Evolutionary conservation across 257 asterid genomes (phyloP), one percentile per base, ranked within the genome.

Genomic region (Linderniella brevidens): DNA sequence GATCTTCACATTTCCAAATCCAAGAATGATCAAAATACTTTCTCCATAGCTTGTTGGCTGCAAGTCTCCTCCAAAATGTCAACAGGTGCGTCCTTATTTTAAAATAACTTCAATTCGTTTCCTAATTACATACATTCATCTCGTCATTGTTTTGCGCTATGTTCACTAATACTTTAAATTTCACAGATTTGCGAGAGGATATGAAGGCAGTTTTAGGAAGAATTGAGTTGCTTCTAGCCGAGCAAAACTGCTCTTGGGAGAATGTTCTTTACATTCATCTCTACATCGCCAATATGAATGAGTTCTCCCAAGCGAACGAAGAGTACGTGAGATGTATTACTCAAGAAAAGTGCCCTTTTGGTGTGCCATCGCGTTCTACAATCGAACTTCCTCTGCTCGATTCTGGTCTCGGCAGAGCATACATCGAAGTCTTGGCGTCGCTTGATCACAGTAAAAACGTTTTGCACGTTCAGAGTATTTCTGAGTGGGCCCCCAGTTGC

Each of bases 401-500:
- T 68, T 82, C 70, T 76, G 90, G 93, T 68, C 58, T 84, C 66
- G 95, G 95, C 56, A 76, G 64, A 58, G 95, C 82, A 40, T 84
- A 78, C 62, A 49, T 88, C 55, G 98, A 88, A 80, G 94, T 84
- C 38, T 55, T 88, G 69, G 95, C 78, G 55, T 77, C 95, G 42
- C 66, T 46, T 19, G 93, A 80, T 70, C 60, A 61, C 46, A 57
- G 65, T 36, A 88, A 88, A 72, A 80, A 69, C 49, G 98, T 88
- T 60, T 72, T 88, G 75, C 98, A 88, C 54, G 95, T 88, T 36
- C 98, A 88, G 50, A 88, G 98, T 66, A 78, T 88, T 57, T 88
- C 98, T 37, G 73, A 77, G 73, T 84, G 98, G 98, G 98, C 98
- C 59, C 98, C 95, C 56, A 84, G 98, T 58, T 88, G 98, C 61